Evolutionary conservation across 805 yeast genomes (phyloP).

Genomic region (Scheffersomyces lignosus): DNA sequence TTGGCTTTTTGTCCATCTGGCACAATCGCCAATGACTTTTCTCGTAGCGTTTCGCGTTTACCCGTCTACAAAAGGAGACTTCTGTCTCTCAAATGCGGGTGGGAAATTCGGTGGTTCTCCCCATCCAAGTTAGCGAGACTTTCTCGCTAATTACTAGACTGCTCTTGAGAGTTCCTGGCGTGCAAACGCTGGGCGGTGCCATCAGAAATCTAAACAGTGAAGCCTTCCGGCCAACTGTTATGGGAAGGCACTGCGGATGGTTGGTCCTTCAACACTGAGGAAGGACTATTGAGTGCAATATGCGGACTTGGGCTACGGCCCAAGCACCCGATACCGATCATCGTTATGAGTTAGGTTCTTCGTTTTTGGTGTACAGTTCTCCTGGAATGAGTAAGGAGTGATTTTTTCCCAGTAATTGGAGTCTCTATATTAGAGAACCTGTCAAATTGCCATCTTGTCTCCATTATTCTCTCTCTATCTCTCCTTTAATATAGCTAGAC

Average conservation of each 20-base stretch:
- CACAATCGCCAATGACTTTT: constrained; percentile 26
- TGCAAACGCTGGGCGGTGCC: constrained; percentile 59
- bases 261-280: constrained; percentile 41
- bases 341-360: constrained; percentile 45
- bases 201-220: constrained; percentile 46
- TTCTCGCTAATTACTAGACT: constrained; percentile 13
- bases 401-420: no score
- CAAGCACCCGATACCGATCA: constrained; percentile 65
- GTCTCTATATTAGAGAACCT: no score
- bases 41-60: constrained; percentile 49
- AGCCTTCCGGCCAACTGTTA: constrained; percentile 14
- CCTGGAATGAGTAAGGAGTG: no score
- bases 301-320: constrained; percentile 41
- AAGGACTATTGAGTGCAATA: constrained; percentile 60
- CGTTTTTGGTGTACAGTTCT: constrained; percentile 11
- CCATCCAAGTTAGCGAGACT: constrained; percentile 34
- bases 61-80: constrained; percentile 39
- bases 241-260: constrained; percentile 61
- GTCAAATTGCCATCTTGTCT: no score
- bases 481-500: no score
- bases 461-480: no score
- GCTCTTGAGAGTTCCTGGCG: constrained; percentile 63
- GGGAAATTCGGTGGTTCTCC: constrained; percentile 68
- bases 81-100: constrained; percentile 36
- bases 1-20: constrained; percentile 10